Percentiles rank a stretch among this genome's conserved stretches.
phyloP scores from a whole-genome alignment of 1,284 basidiomycete genomes.

The Sparassis latifolia region DNA sequence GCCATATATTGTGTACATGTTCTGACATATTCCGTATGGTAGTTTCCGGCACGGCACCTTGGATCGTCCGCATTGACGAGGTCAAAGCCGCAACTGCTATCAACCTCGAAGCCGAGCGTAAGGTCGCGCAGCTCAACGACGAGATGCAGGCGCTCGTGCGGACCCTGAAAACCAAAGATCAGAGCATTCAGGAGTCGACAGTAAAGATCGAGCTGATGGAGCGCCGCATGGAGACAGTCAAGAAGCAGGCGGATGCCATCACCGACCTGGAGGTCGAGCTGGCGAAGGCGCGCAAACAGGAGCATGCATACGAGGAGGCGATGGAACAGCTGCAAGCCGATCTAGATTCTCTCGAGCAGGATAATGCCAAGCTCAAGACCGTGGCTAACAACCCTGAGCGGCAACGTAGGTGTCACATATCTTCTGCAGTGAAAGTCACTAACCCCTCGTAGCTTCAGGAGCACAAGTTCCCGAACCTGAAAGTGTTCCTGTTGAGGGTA shows the following conservation, averaged over 20 bases:
- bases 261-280: conserved; percentile 78
- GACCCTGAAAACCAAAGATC: conserved; percentile 81
- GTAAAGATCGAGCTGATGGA: conserved; percentile 97
- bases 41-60: conserved; percentile 81
- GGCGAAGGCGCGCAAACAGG: conserved; percentile 77
- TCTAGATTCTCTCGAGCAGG: conserved; percentile 80
- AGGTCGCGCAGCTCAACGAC: conserved; percentile 79
- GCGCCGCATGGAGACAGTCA: conserved; percentile 83
- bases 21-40: conserved; percentile 5
- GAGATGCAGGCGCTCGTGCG: conserved; percentile 85
- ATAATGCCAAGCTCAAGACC: conserved; percentile 78
- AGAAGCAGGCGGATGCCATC: conserved; percentile 84
- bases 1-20: neutral
- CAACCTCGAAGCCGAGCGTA: conserved; percentile 89
- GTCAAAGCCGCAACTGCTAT: conserved; percentile 80
- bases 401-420: conserved; percentile 43
- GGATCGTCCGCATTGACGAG: conserved; percentile 82
- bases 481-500: conserved; percentile 63
- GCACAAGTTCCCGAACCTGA: conserved; percentile 54
- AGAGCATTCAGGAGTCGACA: conserved; percentile 79
- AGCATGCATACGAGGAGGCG: conserved; percentile 85
- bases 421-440: neutral
- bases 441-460: conserved; percentile 32
- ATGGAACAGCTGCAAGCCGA: conserved; percentile 91
- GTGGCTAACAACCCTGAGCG: conserved; percentile 56